Conservation (phyloP, 169 alveolate species). For the Miamiensis avidus region DNA sequence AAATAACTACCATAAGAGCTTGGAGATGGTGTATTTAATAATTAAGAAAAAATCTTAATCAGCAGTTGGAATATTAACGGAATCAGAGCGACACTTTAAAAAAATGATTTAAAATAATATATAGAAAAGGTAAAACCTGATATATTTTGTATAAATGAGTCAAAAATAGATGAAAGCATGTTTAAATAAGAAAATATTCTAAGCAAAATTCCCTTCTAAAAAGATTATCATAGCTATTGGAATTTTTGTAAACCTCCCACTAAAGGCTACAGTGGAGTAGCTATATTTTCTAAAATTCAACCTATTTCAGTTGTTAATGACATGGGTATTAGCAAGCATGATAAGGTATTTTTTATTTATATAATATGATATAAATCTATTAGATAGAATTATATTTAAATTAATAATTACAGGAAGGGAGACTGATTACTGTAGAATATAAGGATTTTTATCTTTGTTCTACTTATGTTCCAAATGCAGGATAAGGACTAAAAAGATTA, state of each 20-base stretch:
- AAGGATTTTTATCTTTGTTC: conserved; percentile 69
- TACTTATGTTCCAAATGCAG: conserved; percentile 79
- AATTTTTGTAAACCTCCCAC: conserved; percentile 32
- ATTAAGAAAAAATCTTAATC: conserved; percentile 26
- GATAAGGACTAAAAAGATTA: conserved; percentile 66
- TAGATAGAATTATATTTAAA: no score
- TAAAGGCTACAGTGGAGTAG: conserved; percentile 74
- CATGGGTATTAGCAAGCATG: conserved; percentile 60
- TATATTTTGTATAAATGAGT: conserved; percentile 72
- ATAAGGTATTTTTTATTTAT: no score
- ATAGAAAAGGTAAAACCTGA: conserved; percentile 29
- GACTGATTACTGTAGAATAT: conserved; percentile 71
- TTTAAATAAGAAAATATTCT: conserved; percentile 41
- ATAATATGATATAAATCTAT: no score
- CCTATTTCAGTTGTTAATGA: conserved; percentile 63
- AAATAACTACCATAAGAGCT: no score
- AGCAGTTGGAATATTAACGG: conserved; percentile 84
- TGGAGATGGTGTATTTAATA: no score
- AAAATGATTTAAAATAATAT: conserved; percentile 5
- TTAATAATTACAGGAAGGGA: conserved; percentile 53
- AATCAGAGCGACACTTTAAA: conserved; percentile 47
- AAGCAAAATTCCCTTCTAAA: conserved; percentile 54
- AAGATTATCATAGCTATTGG: conserved; percentile 56
- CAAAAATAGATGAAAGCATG: conserved; percentile 53
- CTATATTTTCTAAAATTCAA: conserved; percentile 53